These are phyloP conservation scores for Lodderomyces parapsilosis DNA, from an alignment of 1,139 yeast species.

Conservation along the genomic window DNA sequence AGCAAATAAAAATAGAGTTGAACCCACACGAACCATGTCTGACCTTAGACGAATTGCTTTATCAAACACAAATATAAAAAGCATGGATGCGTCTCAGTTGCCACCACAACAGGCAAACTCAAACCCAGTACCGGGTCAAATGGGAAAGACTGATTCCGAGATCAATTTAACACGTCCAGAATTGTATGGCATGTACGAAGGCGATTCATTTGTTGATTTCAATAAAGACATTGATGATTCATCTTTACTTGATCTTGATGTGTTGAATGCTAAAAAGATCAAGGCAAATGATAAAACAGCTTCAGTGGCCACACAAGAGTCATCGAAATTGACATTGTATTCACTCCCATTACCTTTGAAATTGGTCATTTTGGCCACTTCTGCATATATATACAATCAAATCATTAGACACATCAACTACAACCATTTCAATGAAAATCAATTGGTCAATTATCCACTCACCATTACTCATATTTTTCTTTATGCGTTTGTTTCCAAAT, in stretches of 20 bases:
- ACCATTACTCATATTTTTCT: conserved; percentile 35
- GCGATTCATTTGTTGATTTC: conserved; percentile 33
- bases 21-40: conserved; percentile 16
- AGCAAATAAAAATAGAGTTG: neutral
- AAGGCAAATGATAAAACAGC: neutral
- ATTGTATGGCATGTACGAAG: conserved; percentile 48
- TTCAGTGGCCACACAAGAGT: conserved; percentile 1
- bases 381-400: conserved; percentile 52
- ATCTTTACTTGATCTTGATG: conserved; percentile 10
- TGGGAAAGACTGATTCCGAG: conserved; percentile 44
- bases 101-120: conserved; percentile 16
- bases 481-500: conserved; percentile 28
- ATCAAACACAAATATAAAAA: conserved; percentile 17
- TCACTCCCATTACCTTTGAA: conserved; percentile 19
- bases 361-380: conserved; percentile 34
- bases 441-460: conserved; percentile 32
- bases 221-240: conserved; percentile 25
- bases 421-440: conserved; percentile 41
- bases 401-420: conserved; percentile 51
- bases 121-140: conserved; percentile 15
- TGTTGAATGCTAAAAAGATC: neutral
- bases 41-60: conserved; percentile 22
- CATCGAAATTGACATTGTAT: conserved; percentile 2
- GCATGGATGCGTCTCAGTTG: conserved; percentile 10
- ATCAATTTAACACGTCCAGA: conserved; percentile 50